These are phyloP conservation scores for Pseudonectria buxi DNA, from an alignment of 2,329 filamentous ascomycete genomes.

Conservation along the genomic window DNA sequence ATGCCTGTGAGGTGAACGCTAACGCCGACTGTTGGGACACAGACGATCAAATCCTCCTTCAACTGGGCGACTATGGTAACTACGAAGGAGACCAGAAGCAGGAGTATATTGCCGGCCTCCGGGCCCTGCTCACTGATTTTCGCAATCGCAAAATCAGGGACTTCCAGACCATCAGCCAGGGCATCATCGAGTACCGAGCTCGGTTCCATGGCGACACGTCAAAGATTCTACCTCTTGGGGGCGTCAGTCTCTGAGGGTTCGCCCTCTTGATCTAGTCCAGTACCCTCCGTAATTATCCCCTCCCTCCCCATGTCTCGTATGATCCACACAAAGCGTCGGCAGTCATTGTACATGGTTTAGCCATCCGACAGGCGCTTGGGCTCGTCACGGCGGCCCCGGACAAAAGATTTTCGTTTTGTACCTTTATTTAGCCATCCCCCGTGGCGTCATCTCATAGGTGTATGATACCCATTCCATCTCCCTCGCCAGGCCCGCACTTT, in stretches of 20 bases:
- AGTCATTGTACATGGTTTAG: background rate
- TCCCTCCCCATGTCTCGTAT: background rate
- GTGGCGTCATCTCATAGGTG: too few relatives aligned
- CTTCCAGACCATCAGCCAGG: constrained; percentile 58
- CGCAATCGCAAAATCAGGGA: constrained; percentile 55
- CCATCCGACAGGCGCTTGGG: background rate
- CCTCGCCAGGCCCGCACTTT: too few relatives aligned
- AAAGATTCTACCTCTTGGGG: constrained; percentile 54
- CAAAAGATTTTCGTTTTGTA: too few relatives aligned
- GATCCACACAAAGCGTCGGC: too few relatives aligned
- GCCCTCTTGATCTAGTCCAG: background rate
- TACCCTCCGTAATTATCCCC: background rate
- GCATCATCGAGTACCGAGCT: constrained; percentile 61
- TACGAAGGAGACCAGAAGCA: constrained; percentile 55
- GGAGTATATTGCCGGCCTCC: constrained; percentile 57
- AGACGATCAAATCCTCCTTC: constrained; percentile 70
- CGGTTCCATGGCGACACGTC: constrained; percentile 58
- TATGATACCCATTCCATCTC: too few relatives aligned
- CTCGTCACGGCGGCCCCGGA: too few relatives aligned
- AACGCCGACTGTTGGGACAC: constrained; percentile 33
- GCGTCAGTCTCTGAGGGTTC: constrained; percentile 30
- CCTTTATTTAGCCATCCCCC: too few relatives aligned
- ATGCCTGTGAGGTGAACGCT: constrained; percentile 36
- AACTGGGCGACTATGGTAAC: constrained; percentile 61
- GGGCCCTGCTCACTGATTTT: constrained; percentile 53